Conservation (phyloP, 164 flowering plant genomes). For the Macadamia integrifolia region DNA sequence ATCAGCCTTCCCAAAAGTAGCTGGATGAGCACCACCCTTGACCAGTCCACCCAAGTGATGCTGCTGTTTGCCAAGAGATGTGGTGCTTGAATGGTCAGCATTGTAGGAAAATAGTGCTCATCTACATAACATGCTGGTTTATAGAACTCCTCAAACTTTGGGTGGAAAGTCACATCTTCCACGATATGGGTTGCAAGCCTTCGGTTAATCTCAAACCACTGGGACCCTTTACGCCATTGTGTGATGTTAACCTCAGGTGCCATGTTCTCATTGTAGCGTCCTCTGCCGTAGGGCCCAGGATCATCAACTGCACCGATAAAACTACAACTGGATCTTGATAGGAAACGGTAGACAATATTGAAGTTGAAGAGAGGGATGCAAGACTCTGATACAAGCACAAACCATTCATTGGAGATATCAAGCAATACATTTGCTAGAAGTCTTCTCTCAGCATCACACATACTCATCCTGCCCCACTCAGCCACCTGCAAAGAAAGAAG, state of each 20-base stretch:
- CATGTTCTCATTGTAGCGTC: constrained; percentile 35
- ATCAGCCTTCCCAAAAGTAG: constrained; percentile 16
- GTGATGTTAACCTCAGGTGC: constrained; percentile 21
- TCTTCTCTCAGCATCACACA: constrained; percentile 40
- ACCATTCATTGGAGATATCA: constrained; percentile 31
- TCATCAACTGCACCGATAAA: constrained; percentile 30
- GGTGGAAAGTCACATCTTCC: constrained; percentile 18
- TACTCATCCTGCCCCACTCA: constrained; percentile 36
- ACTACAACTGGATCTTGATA: constrained; percentile 20
- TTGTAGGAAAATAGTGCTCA: constrained; percentile 37
- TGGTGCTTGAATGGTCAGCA: constrained; percentile 17
- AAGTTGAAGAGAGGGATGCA: constrained; percentile 47
- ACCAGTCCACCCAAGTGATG: constrained; percentile 40
- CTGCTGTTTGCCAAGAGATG: constrained; percentile 20
- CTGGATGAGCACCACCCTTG: constrained; percentile 37
- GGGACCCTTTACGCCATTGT: constrained; percentile 40
- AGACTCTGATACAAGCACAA: constrained; percentile 35
- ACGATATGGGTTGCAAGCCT: constrained; percentile 23
- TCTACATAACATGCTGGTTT: constrained; percentile 27
- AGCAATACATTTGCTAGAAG: constrained; percentile 38
- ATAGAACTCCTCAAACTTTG: constrained; percentile 19
- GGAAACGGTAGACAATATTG: constrained; percentile 28
- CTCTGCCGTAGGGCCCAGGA: constrained; percentile 30
- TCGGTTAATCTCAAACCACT: constrained; percentile 32
- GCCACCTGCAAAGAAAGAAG: constrained; percentile 15